Conservation (phyloP, 2,329 filamentous ascomycete genomes). For the Ascochyta fabae region DNA sequence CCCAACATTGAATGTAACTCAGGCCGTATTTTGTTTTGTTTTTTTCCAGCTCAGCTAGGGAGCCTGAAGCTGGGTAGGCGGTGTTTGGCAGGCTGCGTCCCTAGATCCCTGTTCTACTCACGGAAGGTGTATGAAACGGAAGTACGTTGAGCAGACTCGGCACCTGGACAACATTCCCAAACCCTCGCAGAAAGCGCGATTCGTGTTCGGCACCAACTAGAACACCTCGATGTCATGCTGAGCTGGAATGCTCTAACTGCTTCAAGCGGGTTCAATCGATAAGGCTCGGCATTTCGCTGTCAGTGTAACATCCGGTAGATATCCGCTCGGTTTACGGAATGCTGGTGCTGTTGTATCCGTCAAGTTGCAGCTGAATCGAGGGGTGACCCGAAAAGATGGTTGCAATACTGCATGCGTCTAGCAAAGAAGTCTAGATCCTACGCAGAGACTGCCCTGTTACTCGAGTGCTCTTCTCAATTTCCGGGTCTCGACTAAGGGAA, state of each 20-base stretch:
- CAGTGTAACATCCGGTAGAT: constrained; percentile 7
- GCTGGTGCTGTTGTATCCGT: background rate
- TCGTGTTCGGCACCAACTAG: background rate
- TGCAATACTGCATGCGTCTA: background rate
- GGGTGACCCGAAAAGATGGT: background rate
- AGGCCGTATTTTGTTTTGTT: background rate
- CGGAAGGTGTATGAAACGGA: background rate
- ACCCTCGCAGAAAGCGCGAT: background rate
- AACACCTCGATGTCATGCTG: background rate
- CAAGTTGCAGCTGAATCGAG: background rate
- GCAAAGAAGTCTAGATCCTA: background rate
- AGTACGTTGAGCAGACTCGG: background rate
- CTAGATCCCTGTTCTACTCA: too few species aligned
- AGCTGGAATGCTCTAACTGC: background rate
- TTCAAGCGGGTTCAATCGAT: constrained; percentile 2
- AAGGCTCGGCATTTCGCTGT: background rate
- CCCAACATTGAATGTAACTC: background rate
- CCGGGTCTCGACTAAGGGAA: background rate
- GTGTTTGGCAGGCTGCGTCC: too few species aligned
- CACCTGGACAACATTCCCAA: background rate
- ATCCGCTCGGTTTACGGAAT: background rate
- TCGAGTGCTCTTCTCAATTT: background rate
- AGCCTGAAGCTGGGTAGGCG: too few species aligned
- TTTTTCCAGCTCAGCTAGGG: too few species aligned
- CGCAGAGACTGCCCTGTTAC: background rate